Percentiles rank a stretch among this genome's conserved stretches.
phyloP scores from a whole-genome alignment of 1,139 yeast genomes.

The Sugiyamaella castrensis region DNA sequence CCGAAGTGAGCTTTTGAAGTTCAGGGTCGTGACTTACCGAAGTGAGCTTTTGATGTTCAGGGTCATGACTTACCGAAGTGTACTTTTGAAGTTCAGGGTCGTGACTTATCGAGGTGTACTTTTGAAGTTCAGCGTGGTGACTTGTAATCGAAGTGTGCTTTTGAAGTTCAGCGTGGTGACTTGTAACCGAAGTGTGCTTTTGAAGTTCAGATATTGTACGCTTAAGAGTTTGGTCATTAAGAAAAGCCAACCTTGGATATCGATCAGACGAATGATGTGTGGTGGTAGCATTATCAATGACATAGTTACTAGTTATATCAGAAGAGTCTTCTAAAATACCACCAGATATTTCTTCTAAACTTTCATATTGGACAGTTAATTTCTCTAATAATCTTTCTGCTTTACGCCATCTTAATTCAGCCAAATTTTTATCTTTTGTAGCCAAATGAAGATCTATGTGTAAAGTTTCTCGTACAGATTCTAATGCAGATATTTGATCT shows the following conservation, averaged over 20 bases:
- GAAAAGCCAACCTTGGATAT: slow-evolving; percentile 6
- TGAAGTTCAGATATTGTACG: slow-evolving; percentile 15
- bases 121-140: slow-evolving; percentile 8
- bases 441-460: slow-evolving; percentile 22
- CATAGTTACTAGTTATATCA: background rate
- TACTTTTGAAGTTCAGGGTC: slow-evolving; percentile 4
- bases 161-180: slow-evolving; percentile 7
- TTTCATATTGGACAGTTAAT: slow-evolving; percentile 26
- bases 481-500: slow-evolving; percentile 25
- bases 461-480: slow-evolving; percentile 24
- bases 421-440: slow-evolving; percentile 22
- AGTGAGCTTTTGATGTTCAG: background rate
- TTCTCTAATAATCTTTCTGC: slow-evolving; percentile 27
- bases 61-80: background rate
- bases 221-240: slow-evolving; percentile 12
- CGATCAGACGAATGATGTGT: background rate
- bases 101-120: no score
- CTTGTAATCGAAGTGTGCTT: no score
- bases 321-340: background rate
- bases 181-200: slow-evolving; percentile 8
- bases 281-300: background rate
- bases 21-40: no score
- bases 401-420: slow-evolving; percentile 25
- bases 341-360: slow-evolving; percentile 16
- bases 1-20: slow-evolving; percentile 13